Conservation (phyloP, 306 rosid genomes). For the Vigna angularis region DNA sequence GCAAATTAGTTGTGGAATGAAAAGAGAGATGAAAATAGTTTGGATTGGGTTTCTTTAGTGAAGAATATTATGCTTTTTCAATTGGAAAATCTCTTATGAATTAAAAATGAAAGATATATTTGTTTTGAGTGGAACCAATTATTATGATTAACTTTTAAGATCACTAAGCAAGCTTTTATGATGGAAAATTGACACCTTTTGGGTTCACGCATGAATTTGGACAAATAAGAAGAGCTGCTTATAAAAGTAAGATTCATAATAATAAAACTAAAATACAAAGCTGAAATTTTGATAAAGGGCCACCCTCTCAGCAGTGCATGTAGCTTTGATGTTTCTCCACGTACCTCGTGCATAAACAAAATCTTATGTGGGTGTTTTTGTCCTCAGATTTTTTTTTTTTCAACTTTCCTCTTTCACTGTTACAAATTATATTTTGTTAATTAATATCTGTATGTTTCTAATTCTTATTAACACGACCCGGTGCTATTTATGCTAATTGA, state of each 20-base stretch:
- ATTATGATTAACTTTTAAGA: slow-evolving; percentile 21
- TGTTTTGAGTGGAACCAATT: not conserved
- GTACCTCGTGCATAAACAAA: slow-evolving; percentile 9
- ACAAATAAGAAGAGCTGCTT: slow-evolving; percentile 23
- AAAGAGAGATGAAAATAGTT: not conserved
- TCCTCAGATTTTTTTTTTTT: not conserved
- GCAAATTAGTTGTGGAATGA: not conserved
- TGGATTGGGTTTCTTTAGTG: not conserved
- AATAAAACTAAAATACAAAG: not conserved
- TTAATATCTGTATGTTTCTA: too few species aligned
- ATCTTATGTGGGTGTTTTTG: too few species aligned
- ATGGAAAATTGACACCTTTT: slow-evolving; percentile 38
- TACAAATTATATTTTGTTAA: too few species aligned
- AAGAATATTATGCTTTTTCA: not conserved
- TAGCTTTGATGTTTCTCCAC: slow-evolving; percentile 37
- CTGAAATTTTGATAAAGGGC: slow-evolving; percentile 26
- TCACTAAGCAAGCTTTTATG: not conserved
- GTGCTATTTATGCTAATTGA: too few species aligned
- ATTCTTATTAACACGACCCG: too few species aligned
- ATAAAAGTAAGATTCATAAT: slow-evolving; percentile 25
- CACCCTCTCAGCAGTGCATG: slow-evolving; percentile 19
- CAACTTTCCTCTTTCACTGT: not conserved
- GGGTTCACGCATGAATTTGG: slow-evolving; percentile 39
- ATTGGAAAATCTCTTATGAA: not conserved
- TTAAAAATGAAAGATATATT: not conserved